These are phyloP conservation scores for Gyromitra esculenta DNA, from an alignment of 2,329 filamentous ascomycete species.

Conservation along the genomic window DNA sequence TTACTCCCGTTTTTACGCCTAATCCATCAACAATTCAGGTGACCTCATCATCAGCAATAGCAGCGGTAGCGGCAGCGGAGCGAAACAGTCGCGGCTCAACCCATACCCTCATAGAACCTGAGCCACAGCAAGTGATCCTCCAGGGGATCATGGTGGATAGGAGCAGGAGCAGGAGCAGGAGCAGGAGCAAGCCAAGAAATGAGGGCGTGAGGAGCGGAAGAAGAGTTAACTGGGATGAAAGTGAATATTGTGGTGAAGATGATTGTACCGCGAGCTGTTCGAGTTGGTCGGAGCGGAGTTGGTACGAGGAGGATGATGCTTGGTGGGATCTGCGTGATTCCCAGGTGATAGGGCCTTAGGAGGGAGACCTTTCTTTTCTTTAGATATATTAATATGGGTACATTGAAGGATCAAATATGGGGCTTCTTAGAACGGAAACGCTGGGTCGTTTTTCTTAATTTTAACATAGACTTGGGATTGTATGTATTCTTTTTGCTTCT, in stretches of 20 bases:
- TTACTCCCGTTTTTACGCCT: conserved; percentile 19
- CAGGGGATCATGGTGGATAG: conserved; percentile 15
- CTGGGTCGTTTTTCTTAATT: conserved; percentile 13
- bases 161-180: conserved; percentile 27
- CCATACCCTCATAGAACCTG: conserved; percentile 45
- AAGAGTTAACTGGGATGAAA: conserved; percentile 16
- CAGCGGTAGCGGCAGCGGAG: conserved; percentile 27
- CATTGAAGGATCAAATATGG: background rate
- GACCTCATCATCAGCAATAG: conserved; percentile 33
- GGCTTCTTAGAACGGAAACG: background rate
- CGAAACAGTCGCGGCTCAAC: conserved; percentile 40
- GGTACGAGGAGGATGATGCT: conserved; percentile 39
- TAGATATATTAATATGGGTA: background rate
- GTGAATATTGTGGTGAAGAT: conserved; percentile 38
- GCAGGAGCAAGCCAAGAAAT: conserved; percentile 1
- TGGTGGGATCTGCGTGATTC: conserved; percentile 49
- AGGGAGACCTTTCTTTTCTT: background rate
- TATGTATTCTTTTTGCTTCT: background rate
- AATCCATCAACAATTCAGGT: conserved; percentile 30
- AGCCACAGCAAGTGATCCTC: conserved; percentile 38
- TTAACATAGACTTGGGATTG: conserved; percentile 6
- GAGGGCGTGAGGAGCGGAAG: conserved; percentile 16
- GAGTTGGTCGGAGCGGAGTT: conserved; percentile 47
- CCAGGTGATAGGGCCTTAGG: conserved; percentile 32
- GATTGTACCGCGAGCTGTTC: conserved; percentile 39